Percentiles rank a stretch among this genome's conserved stretches.
Conservation (phyloP, 352 stramenopile genomes). For the Aphanomyces euteiches region DNA sequence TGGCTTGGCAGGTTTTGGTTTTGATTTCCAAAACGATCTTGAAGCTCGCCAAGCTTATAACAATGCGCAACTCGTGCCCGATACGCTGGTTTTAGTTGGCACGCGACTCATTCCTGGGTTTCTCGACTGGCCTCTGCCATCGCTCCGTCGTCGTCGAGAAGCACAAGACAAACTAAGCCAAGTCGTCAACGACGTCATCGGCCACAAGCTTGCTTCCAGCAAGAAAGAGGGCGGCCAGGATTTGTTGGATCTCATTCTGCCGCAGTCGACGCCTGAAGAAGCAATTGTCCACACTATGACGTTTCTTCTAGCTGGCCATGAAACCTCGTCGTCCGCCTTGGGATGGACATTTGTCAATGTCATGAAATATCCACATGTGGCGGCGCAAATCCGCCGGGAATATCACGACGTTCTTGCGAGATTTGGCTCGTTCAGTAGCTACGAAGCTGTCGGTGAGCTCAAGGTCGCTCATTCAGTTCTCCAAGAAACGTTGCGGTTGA, state of each 20-base stretch:
- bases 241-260: background rate
- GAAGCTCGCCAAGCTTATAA: background rate
- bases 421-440: conserved; percentile 35
- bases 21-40: background rate
- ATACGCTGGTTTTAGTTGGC: background rate
- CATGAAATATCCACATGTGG: background rate
- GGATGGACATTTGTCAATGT: conserved; percentile 2
- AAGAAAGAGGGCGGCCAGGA: background rate
- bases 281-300: conserved; percentile 14
- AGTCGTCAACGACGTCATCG: background rate
- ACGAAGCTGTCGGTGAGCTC: conserved; percentile 40
- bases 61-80: background rate
- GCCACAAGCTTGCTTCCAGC: background rate
- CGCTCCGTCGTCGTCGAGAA: background rate
- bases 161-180: background rate
- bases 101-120: background rate
- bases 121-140: background rate
- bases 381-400: conserved; percentile 10
- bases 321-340: conserved; percentile 4
- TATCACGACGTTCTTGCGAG: conserved; percentile 39
- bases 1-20: background rate
- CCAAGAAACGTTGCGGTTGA: conserved; percentile 43
- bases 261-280: background rate
- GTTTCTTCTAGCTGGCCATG: conserved; percentile 37
- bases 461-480: conserved; percentile 43